A percentile compares a stretch with the other conserved stretches of the same genome.
Evolutionary conservation across 1,139 yeast species (phyloP).

Genomic region (Petasospora rhodanensis): DNA sequence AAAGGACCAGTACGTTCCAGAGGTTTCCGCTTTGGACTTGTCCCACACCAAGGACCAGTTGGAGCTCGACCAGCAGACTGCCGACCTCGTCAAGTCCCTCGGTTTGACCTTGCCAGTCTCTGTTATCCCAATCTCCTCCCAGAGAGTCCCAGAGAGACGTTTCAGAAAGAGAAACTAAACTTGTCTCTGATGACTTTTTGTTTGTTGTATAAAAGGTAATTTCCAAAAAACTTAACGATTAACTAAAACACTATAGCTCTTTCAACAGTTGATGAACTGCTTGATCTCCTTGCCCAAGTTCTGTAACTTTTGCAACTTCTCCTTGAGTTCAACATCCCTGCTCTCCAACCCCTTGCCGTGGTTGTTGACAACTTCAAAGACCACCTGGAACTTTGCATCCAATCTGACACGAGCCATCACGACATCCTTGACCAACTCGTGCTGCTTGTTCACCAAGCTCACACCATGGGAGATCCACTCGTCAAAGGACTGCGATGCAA

Average conservation of each 20-base stretch:
- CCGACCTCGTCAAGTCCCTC: conserved; percentile 90
- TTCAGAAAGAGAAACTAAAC: conserved; percentile 93
- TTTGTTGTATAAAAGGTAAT: conserved; percentile 22
- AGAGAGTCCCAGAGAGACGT: conserved; percentile 89
- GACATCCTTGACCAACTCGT: conserved; percentile 30
- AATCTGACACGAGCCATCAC: conserved; percentile 36
- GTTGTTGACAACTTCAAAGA: conserved; percentile 33
- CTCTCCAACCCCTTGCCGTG: conserved; percentile 34
- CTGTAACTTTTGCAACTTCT: conserved; percentile 33
- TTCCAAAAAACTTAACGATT: conserved; percentile 20
- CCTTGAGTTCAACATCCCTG: conserved; percentile 33
- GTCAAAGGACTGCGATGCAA: conserved; percentile 27
- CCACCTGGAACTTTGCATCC: conserved; percentile 32
- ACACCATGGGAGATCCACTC: conserved; percentile 37
- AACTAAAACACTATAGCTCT: not conserved
- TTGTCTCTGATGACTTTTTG: conserved; percentile 15
- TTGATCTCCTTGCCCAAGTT: conserved; percentile 38
- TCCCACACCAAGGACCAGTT: conserved; percentile 95
- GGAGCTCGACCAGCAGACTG: conserved; percentile 97
- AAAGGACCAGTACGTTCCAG: conserved; percentile 99
- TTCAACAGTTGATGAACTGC: conserved; percentile 24
- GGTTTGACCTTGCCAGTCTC: conserved; percentile 95
- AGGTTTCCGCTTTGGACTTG: conserved; percentile 98
- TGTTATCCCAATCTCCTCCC: conserved; percentile 89
- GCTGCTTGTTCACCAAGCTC: conserved; percentile 29